These are phyloP conservation scores for Penicillium palitans DNA, from an alignment of 2,329 filamentous ascomycete species.

Conservation along the genomic window DNA sequence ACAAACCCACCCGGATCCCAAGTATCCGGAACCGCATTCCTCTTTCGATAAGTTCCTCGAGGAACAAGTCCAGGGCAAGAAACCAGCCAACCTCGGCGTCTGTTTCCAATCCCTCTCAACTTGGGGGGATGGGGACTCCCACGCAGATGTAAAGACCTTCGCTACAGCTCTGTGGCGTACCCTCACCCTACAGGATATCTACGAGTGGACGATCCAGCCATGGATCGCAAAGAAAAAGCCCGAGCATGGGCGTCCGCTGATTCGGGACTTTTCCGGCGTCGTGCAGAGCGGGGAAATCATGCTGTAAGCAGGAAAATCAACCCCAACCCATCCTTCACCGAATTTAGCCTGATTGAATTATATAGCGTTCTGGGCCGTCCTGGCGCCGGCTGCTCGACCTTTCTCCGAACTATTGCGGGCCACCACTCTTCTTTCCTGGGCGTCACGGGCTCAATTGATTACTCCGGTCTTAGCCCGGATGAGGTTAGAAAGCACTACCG, in stretches of 20 bases:
- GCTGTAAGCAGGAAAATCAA: slow-evolving; percentile 40
- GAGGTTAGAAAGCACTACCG: slow-evolving; percentile 65
- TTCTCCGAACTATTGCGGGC: slow-evolving; percentile 69
- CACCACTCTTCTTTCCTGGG: slow-evolving; percentile 62
- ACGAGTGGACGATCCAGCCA: slow-evolving; percentile 56
- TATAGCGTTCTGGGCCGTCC: slow-evolving; percentile 62
- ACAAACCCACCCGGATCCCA: slow-evolving; percentile 11
- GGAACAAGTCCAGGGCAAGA: slow-evolving; percentile 64
- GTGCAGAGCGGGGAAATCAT: slow-evolving; percentile 68
- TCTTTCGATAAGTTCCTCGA: slow-evolving; percentile 67
- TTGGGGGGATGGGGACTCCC: slow-evolving; percentile 63
- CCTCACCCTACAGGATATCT: slow-evolving; percentile 69
- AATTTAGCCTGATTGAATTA: slow-evolving; percentile 1
- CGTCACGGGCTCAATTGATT: slow-evolving; percentile 66
- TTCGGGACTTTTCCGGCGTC: slow-evolving; percentile 65
- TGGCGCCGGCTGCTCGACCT: slow-evolving; percentile 70
- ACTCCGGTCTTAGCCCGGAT: slow-evolving; percentile 65
- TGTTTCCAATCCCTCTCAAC: slow-evolving; percentile 72
- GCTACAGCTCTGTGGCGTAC: slow-evolving; percentile 71
- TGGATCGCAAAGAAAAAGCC: slow-evolving; percentile 46
- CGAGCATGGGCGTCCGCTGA: slow-evolving; percentile 52
- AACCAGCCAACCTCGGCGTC: slow-evolving; percentile 71
- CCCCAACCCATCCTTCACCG: neutral
- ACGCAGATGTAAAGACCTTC: slow-evolving; percentile 66
- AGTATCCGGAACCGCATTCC: slow-evolving; percentile 53